These are phyloP conservation scores for Aspergillus leporis DNA, from an alignment of 495 filamentous ascomycete species.

Conservation along the genomic window DNA sequence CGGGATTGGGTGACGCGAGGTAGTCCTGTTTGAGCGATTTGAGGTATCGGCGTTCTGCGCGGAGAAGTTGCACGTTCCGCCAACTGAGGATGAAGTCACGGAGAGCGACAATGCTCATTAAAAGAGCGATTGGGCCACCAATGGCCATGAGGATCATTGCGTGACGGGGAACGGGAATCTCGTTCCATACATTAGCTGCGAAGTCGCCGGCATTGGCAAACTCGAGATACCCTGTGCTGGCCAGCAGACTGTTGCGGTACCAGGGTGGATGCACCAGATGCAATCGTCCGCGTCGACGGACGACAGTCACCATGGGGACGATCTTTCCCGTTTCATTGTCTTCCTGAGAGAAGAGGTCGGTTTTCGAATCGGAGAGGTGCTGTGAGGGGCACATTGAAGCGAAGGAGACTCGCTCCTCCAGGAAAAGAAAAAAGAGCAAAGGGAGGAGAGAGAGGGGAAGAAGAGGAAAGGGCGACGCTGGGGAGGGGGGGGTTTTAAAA, in stretches of 20 bases:
- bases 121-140: slow-evolving; percentile 46
- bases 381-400: neutral
- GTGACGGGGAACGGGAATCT: slow-evolving; percentile 44
- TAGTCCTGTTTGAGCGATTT: slow-evolving; percentile 11
- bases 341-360: neutral
- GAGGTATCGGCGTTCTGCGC: slow-evolving; percentile 37
- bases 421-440: slow-evolving; percentile 3
- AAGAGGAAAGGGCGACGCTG: slow-evolving; percentile 4
- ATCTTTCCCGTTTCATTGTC: slow-evolving; percentile 6
- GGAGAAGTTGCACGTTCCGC: slow-evolving; percentile 43
- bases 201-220: slow-evolving; percentile 55
- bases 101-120: slow-evolving; percentile 44
- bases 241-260: slow-evolving; percentile 49
- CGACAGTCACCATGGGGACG: slow-evolving; percentile 21
- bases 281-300: slow-evolving; percentile 19
- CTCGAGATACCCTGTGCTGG: slow-evolving; percentile 50
- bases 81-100: slow-evolving; percentile 44
- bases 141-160: slow-evolving; percentile 51
- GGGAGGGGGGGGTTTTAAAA: neutral
- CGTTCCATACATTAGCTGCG: slow-evolving; percentile 56
- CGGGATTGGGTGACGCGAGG: slow-evolving; percentile 9
- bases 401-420: slow-evolving; percentile 12
- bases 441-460: slow-evolving; percentile 8
- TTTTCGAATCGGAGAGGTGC: neutral
- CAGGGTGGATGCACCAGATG: slow-evolving; percentile 32